Base-by-base conservation (phyloP, 192 early-diverging fungal genomes). In the Lobosporangium transversale region DNA sequence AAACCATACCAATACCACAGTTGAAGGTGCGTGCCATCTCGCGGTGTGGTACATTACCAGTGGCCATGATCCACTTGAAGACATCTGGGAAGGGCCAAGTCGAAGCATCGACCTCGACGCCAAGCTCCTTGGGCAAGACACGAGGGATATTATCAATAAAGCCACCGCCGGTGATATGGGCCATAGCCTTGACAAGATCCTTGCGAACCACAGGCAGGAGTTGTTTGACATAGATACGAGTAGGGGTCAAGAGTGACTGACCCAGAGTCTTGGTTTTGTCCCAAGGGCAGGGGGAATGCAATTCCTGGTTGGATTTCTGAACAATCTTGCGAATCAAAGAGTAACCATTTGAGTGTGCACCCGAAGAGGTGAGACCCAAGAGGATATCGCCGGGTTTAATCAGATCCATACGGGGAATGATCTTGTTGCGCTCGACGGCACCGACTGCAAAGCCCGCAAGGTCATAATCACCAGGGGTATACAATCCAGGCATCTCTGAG, bases 341-440 rank as follows among this genome's bases (percentile, higher is more conserved):
- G 89, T 93, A 99, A n/a, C 98, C 98, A 66, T 99, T 99, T 15
- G 97, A 98, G 79, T 99, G 98, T 24, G 98, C 85, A 54, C 98
- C 98, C 14, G 95, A 98, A n/a, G 95, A 97, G 45, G 93, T 82
- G 31, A 99, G 82, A 29, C 96, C 98, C 15, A 99, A 79, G 24
- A 99, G 71, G 50, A 95, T 83, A 78, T 99, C 97, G 32, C 89
- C 94, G 12, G 87, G 76, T 47, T 82, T 71, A 56, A 99, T 94
- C 7, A 86, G 68, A 56, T 89, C 84, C 74, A 94, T 82, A 33
- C 90, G 86, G 20, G 98, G 98, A 31, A 99, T 86, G 18, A 99
- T 88, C 71, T 93, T 85, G 48, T 81, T 70, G 36, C 98, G 93
- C 78, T 98, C 94, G 43, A 99, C 96, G 12, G 95, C 97, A 50